Evolutionary conservation across 768 basidiomycete species (phyloP), one percentile per base, ranked within the genome.

Genomic region (Calocera viscosa): DNA sequence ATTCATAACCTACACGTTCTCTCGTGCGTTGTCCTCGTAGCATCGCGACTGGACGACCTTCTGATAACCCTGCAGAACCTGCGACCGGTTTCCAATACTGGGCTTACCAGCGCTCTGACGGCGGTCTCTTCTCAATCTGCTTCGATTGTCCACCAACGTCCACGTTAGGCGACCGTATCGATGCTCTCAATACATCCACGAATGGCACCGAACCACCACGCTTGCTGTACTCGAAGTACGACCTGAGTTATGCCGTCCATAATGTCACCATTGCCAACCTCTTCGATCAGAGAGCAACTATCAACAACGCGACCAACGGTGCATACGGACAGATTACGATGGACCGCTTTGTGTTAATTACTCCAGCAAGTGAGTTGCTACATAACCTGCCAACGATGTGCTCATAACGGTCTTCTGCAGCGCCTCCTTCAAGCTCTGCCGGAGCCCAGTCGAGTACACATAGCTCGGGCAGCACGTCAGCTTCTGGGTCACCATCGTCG

Each of bases 51-150:
- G 8, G 19, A 24, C 16, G 43, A 24, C 19, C 43, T 47, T 47
- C 43, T 47, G 8, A 19, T 19, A 8, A 19, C 19, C 19, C 8
- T 8, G 16, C 43, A 47, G 43, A 47, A 19, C 43, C 43, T 47
- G 43, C 43, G 3, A 47, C 43, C 26, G 41, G 41, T 11, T 49
- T 66, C 65, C 28, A 66, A 24, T 66, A n/a, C 3, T 66, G 65
- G 65, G 65, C 41, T 11, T 66, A 66, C 26, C 65, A 66, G 65
- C 65, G 65, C n/a, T 49, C 41, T 32, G 65, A 66, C 34, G 65
- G 65, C 47, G 65, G 65, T 17, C 32, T 66, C n/a, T 33, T 66
- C 32, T 49, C 43, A 19, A 47, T 66, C 40, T 47, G 41, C n/a
- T 66, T 66, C 30, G 65, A 66, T 34, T 41, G 65, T 39, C 28